Percentiles rank a stretch among this genome's conserved stretches.
Conservation (phyloP, 371 early-diverging fungal genomes). For the Mortierella sp. region DNA sequence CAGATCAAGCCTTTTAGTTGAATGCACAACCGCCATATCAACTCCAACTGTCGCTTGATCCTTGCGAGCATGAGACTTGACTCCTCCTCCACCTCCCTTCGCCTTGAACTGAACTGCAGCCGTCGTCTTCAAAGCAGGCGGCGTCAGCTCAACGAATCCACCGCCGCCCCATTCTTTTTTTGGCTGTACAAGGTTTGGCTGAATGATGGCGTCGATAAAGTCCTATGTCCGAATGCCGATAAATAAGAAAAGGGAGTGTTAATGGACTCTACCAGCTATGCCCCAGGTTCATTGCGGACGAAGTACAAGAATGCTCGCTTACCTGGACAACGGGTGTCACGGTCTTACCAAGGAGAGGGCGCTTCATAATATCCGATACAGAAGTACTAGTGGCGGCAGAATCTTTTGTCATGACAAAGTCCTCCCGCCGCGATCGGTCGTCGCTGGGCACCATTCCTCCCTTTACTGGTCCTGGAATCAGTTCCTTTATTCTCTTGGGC, state of each 20-base stretch:
- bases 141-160: conserved; percentile 26
- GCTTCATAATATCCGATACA: background rate
- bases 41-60: conserved; percentile 20
- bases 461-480: background rate
- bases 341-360: too few relatives aligned
- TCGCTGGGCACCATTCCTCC: background rate
- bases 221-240: conserved; percentile 18
- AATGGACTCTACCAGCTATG: background rate
- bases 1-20: conserved; percentile 41
- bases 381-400: background rate
- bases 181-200: conserved; percentile 26
- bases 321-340: background rate
- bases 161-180: conserved; percentile 5
- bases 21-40: conserved; percentile 43
- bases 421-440: background rate
- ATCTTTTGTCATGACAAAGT: background rate
- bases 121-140: conserved; percentile 24
- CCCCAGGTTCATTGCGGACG: background rate
- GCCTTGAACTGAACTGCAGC: background rate
- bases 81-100: conserved; percentile 10
- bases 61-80: conserved; percentile 11
- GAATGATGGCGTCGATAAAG: conserved; percentile 33
- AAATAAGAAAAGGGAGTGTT: background rate
- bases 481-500: background rate
- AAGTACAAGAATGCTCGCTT: background rate